These are phyloP conservation scores for Clarireedia sp. DNA, from an alignment of 2,329 filamentous ascomycete species.

Conservation along the genomic window DNA sequence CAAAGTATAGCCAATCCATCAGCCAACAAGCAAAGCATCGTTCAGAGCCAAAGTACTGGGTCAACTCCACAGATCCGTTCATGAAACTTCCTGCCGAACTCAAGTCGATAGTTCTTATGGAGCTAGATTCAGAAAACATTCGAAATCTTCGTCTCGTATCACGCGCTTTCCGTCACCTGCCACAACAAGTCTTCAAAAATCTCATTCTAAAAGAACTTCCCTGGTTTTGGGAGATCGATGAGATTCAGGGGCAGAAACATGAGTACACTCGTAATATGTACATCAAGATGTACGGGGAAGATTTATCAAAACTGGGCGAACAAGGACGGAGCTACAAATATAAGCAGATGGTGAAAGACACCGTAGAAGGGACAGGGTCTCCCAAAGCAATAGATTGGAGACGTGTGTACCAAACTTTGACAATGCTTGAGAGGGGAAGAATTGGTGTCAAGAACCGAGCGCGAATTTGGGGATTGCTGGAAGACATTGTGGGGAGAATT, in stretches of 20 bases:
- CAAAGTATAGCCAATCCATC: not conserved
- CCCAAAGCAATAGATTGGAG: slow-evolving; percentile 6
- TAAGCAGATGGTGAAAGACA: slow-evolving; percentile 5
- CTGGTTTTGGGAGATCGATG: slow-evolving; percentile 12
- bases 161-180: slow-evolving; percentile 5
- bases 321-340: not conserved
- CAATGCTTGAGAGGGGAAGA: slow-evolving; percentile 3
- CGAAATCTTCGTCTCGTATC: slow-evolving; percentile 1
- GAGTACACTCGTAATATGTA: not conserved
- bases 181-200: slow-evolving; percentile 3
- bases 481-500: slow-evolving; percentile 8
- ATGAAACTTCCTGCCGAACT: slow-evolving; percentile 1
- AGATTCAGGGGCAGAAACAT: not conserved
- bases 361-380: not conserved
- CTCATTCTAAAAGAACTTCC: slow-evolving; percentile 10
- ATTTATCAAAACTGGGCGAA: slow-evolving; percentile 1
- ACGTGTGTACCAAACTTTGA: slow-evolving; percentile 4
- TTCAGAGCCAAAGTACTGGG: not conserved
- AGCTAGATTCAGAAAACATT: not conserved
- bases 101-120: slow-evolving; percentile 1
- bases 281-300: not conserved
- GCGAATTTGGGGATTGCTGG: slow-evolving; percentile 5
- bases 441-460: slow-evolving; percentile 7
- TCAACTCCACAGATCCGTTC: slow-evolving; percentile 6
- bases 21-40: not conserved